phyloP scores from a whole-genome alignment of 805 yeast genomes.

The Kluyveromyces wickerhamii region DNA sequence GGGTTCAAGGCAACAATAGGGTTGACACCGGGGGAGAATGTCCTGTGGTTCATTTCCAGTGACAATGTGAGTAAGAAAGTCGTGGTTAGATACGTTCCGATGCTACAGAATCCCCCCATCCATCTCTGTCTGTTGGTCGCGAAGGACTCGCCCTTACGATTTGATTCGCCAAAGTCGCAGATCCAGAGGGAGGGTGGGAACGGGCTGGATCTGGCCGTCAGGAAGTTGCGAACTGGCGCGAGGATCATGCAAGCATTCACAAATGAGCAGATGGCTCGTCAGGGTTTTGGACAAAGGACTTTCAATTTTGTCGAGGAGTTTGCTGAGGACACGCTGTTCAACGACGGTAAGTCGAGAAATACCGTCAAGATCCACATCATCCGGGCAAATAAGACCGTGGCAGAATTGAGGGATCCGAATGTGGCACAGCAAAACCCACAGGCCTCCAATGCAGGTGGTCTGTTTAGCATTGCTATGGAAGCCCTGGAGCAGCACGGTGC shows the following conservation, averaged over 20 bases:
- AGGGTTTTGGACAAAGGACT: conserved; percentile 70
- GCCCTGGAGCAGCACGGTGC: conserved; percentile 51
- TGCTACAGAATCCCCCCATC: conserved; percentile 62
- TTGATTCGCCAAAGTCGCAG: conserved; percentile 55
- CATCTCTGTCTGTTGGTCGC: conserved; percentile 74
- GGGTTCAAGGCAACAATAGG: conserved; percentile 71
- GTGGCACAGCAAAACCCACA: conserved; percentile 78
- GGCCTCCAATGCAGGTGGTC: conserved; percentile 66
- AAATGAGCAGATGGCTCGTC: conserved; percentile 75
- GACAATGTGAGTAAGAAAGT: conserved; percentile 32
- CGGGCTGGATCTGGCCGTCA: conserved; percentile 58
- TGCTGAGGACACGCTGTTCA: conserved; percentile 43
- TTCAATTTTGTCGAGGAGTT: conserved; percentile 69
- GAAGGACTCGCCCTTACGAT: conserved; percentile 59
- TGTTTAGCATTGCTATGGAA: conserved; percentile 75
- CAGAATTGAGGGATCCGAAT: conserved; percentile 68
- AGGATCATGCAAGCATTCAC: conserved; percentile 89
- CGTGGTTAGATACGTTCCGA: conserved; percentile 43
- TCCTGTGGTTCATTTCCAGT: conserved; percentile 37
- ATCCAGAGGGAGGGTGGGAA: conserved; percentile 48
- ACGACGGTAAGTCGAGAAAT: conserved; percentile 36
- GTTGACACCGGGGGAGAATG: conserved; percentile 62
- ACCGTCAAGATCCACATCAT: conserved; percentile 75
- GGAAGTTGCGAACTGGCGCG: conserved; percentile 72
- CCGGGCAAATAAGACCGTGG: conserved; percentile 55